These are phyloP conservation scores for Austroboletus festivus DNA, from an alignment of 768 basidiomycete genomes.

Conservation along the genomic window DNA sequence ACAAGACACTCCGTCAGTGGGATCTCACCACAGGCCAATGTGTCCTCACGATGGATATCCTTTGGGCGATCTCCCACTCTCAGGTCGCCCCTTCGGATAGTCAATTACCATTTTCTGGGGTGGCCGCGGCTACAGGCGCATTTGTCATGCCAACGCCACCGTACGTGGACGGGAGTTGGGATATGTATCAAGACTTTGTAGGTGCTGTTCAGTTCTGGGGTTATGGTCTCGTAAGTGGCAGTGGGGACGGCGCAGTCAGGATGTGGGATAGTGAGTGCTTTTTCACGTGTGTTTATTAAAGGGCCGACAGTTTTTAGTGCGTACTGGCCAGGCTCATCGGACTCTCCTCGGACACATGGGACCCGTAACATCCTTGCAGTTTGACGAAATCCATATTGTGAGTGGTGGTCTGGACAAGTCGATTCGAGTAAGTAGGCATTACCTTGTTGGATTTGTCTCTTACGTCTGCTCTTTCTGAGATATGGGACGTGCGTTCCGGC, in stretches of 20 bases:
- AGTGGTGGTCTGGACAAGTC: constrained; percentile 94
- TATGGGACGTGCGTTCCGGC: constrained; percentile 96
- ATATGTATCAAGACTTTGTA: constrained; percentile 96
- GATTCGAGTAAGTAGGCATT: constrained; percentile 59
- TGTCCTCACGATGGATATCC: constrained; percentile 98
- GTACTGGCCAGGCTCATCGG: constrained; percentile 94
- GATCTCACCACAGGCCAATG: constrained; percentile 97
- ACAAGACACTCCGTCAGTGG: constrained; percentile 99
- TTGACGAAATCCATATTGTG: constrained; percentile 92
- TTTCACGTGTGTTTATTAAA: background rate
- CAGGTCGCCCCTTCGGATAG: constrained; percentile 42
- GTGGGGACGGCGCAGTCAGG: constrained; percentile 93
- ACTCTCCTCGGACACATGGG: constrained; percentile 90
- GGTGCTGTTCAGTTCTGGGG: constrained; percentile 99
- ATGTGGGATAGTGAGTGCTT: constrained; percentile 95
- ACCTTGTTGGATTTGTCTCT: background rate
- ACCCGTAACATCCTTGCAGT: constrained; percentile 91
- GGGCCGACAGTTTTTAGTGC: constrained; percentile 55
- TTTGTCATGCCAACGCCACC: constrained; percentile 87
- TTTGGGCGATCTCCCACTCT: constrained; percentile 98
- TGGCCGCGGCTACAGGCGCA: constrained; percentile 53
- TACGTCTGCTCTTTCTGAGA: constrained; percentile 42
- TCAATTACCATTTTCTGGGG: constrained; percentile 47
- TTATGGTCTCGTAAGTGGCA: constrained; percentile 94
- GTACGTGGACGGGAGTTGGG: constrained; percentile 86